phyloP scores from a whole-genome alignment of 768 basidiomycete species.

The Boletellus ananas region DNA sequence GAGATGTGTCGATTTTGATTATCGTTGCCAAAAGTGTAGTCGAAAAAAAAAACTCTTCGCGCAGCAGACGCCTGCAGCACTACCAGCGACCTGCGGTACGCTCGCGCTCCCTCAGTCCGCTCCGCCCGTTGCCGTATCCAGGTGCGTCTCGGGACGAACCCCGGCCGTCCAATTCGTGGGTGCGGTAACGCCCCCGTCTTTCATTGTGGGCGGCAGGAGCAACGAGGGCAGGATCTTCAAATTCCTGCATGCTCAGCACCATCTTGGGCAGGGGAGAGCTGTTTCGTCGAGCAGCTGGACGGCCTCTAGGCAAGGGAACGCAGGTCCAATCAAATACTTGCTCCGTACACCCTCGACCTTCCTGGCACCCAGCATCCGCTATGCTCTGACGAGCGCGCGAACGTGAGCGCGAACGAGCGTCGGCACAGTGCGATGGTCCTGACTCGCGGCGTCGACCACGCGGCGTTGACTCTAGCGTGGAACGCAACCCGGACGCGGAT shows the following conservation, averaged over 20 bases:
- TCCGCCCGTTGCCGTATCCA: constrained; percentile 61
- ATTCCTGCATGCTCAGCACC: constrained; percentile 35
- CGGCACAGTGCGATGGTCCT: constrained; percentile 31
- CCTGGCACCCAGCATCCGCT: constrained; percentile 13
- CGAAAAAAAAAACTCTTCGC: neutral
- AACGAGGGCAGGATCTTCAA: constrained; percentile 30
- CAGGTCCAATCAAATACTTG: constrained; percentile 48
- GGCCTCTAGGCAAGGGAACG: constrained; percentile 38
- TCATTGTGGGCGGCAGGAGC: constrained; percentile 23
- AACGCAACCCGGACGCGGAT: constrained; percentile 33
- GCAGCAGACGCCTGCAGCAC: constrained; percentile 1
- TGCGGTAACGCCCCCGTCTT: constrained; percentile 52
- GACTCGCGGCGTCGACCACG: constrained; percentile 50
- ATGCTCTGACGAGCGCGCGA: constrained; percentile 31
- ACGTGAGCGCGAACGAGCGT: constrained; percentile 41
- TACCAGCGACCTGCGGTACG: constrained; percentile 30
- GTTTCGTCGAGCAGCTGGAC: constrained; percentile 48
- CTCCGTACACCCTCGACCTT: constrained; percentile 37
- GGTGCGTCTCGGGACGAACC: constrained; percentile 47
- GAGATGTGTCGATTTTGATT: constrained; percentile 11
- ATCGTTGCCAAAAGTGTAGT: constrained; percentile 1
- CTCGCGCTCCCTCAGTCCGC: constrained; percentile 51
- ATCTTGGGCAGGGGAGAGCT: constrained; percentile 57
- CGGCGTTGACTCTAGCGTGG: constrained; percentile 41
- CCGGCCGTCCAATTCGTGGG: constrained; percentile 49